These are phyloP conservation scores for Pyrenopolyporus hunteri DNA, from an alignment of 495 filamentous ascomycete genomes.

Conservation along the genomic window DNA sequence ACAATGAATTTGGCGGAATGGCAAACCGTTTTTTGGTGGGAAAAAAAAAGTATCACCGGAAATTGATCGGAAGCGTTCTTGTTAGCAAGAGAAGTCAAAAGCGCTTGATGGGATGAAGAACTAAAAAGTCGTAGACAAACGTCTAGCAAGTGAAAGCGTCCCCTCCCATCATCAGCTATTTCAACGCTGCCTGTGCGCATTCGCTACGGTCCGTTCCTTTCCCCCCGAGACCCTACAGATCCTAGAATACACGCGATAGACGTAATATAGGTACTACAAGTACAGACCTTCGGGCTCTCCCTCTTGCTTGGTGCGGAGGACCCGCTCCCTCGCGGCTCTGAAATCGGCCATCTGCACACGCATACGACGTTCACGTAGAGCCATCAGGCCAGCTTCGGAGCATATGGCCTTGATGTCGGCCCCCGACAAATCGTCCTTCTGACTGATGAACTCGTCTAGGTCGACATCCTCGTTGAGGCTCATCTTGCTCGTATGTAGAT, in stretches of 20 bases:
- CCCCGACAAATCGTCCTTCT: constrained; percentile 97
- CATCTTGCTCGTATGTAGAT: constrained; percentile 99
- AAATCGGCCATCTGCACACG: constrained; percentile 99
- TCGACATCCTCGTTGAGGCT: constrained; percentile 93
- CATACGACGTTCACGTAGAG: constrained; percentile 94
- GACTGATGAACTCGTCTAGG: constrained; percentile 95
- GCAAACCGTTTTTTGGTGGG: too few relatives aligned
- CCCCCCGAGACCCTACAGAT: too few relatives aligned
- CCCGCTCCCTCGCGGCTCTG: constrained; percentile 86
- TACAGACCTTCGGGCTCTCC: constrained; percentile 98
- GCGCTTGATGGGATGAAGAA: background rate
- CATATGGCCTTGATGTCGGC: constrained; percentile 99
- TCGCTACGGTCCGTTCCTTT: background rate
- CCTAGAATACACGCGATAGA: constrained; percentile 25
- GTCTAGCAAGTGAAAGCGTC: background rate
- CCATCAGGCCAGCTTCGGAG: constrained; percentile 95
- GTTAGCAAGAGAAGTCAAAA: too few relatives aligned
- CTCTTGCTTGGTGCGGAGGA: constrained; percentile 98
- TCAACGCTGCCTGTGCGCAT: background rate
- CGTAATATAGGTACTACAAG: constrained; percentile 68
- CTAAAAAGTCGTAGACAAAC: background rate
- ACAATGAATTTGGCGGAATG: too few relatives aligned
- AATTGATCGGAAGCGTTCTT: too few relatives aligned
- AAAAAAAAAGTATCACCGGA: too few relatives aligned
- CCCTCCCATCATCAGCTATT: constrained; percentile 16